A percentile compares a stretch with the other conserved stretches of the same genome.
Conservation (phyloP, 2,329 filamentous ascomycete genomes). For the Colletotrichum limetticola region DNA sequence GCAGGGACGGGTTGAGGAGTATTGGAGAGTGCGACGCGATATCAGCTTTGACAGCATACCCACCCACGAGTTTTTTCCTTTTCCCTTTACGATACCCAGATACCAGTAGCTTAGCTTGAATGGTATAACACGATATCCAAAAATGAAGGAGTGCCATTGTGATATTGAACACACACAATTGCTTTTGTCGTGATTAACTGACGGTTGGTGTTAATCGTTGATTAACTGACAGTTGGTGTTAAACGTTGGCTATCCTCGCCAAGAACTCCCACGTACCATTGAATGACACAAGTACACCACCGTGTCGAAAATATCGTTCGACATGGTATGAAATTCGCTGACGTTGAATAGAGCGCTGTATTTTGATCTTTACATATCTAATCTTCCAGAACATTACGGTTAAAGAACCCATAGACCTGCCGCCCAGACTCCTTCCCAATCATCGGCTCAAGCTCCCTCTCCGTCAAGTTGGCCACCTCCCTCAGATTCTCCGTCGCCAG, state of each 20-base stretch:
- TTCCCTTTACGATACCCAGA: constrained; percentile 29
- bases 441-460: constrained; percentile 75
- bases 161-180: too few relatives aligned
- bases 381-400: constrained; percentile 68
- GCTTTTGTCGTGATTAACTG: too few relatives aligned
- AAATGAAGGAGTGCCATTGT: background rate
- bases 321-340: background rate
- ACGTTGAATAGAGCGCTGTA: constrained; percentile 21
- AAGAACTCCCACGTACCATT: too few relatives aligned
- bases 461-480: constrained; percentile 88
- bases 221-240: too few relatives aligned
- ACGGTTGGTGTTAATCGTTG: too few relatives aligned
- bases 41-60: constrained; percentile 20
- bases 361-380: constrained; percentile 28
- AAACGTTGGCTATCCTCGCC: too few relatives aligned
- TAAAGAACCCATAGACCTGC: constrained; percentile 86
- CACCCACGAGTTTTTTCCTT: background rate
- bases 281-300: too few relatives aligned
- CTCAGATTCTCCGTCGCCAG: constrained; percentile 79
- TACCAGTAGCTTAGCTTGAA: constrained; percentile 27
- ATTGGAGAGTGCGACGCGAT: background rate
- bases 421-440: constrained; percentile 83
- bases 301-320: too few relatives aligned
- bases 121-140: constrained; percentile 22
- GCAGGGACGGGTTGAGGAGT: background rate